These are phyloP conservation scores for Ceratocystis huliohia DNA, from an alignment of 2,329 filamentous ascomycete species.

Conservation along the genomic window DNA sequence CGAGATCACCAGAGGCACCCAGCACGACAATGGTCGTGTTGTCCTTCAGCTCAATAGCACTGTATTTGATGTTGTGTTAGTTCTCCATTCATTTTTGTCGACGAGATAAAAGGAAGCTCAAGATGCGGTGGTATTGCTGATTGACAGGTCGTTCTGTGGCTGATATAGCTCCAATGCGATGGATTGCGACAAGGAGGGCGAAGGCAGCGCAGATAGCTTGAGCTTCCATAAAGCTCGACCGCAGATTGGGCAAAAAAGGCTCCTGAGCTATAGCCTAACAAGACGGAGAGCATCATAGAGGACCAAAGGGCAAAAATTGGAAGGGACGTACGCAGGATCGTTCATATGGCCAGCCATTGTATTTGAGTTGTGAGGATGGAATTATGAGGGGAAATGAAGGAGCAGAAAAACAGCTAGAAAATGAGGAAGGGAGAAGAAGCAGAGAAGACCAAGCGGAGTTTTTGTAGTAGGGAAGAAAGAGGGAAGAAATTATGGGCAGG, in stretches of 20 bases:
- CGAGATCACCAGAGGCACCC: conserved; percentile 90
- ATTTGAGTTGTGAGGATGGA: not conserved
- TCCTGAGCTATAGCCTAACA: not conserved
- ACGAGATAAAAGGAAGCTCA: not conserved
- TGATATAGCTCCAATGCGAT: conserved; percentile 16
- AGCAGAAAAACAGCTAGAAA: conserved; percentile 6
- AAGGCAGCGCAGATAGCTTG: conserved; percentile 4
- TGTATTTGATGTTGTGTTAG: conserved; percentile 29
- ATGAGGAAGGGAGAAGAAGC: not conserved
- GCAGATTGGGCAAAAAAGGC: conserved; percentile 1
- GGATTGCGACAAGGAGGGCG: conserved; percentile 17
- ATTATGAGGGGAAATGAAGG: not conserved
- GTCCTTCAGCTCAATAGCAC: conserved; percentile 89
- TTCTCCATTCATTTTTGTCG: not conserved
- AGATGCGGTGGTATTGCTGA: not conserved
- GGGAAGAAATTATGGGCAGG: conserved; percentile 16
- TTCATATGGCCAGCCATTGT: conserved; percentile 21
- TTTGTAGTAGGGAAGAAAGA: conserved; percentile 5
- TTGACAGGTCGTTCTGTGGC: conserved; percentile 9
- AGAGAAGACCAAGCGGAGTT: not conserved
- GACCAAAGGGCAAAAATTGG: not conserved
- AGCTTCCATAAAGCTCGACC: conserved; percentile 16
- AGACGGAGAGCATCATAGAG: conserved; percentile 11
- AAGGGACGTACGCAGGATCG: conserved; percentile 20
- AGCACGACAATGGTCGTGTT: conserved; percentile 96